Percentiles rank a stretch among this genome's conserved stretches.
phyloP scores from a whole-genome alignment of 2,329 filamentous ascomycete genomes.

The Pseudogymnoascus sp. region DNA sequence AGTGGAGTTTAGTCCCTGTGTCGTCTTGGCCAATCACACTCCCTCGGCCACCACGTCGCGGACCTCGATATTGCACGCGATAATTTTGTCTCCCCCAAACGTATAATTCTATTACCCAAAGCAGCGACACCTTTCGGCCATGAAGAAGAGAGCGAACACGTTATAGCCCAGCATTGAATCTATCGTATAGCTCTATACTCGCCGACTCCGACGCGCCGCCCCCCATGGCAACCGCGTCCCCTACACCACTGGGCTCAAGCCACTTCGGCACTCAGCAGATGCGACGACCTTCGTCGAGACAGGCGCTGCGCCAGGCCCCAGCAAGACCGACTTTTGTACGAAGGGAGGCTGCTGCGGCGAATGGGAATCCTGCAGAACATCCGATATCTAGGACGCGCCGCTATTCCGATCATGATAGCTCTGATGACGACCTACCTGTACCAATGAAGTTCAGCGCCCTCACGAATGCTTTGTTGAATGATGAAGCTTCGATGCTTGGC shows the following conservation, averaged over 20 bases:
- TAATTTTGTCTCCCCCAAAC: not conserved
- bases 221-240: conserved; percentile 46
- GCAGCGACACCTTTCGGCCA: not conserved
- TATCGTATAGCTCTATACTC: not conserved
- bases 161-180: not conserved
- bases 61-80: not conserved
- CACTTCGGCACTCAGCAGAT: conserved; percentile 37
- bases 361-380: not conserved
- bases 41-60: not conserved
- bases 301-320: conserved; percentile 42
- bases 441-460: conserved; percentile 91
- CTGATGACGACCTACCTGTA: conserved; percentile 85
- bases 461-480: conserved; percentile 74
- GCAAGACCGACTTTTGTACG: conserved; percentile 35
- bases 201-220: not conserved
- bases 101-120: not conserved
- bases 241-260: conserved; percentile 45
- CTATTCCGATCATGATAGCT: conserved; percentile 67
- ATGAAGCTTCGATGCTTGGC: conserved; percentile 36
- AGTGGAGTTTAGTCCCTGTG: not conserved
- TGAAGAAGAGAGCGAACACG: not conserved
- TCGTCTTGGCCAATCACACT: not conserved
- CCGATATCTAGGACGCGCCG: conserved; percentile 32
- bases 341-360: conserved; percentile 10
- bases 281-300: conserved; percentile 46